Percentiles rank a stretch among this genome's conserved stretches.
Evolutionary conservation across 2,329 filamentous ascomycete genomes (phyloP).

Genomic region (Furcasterigmium furcatum): DNA sequence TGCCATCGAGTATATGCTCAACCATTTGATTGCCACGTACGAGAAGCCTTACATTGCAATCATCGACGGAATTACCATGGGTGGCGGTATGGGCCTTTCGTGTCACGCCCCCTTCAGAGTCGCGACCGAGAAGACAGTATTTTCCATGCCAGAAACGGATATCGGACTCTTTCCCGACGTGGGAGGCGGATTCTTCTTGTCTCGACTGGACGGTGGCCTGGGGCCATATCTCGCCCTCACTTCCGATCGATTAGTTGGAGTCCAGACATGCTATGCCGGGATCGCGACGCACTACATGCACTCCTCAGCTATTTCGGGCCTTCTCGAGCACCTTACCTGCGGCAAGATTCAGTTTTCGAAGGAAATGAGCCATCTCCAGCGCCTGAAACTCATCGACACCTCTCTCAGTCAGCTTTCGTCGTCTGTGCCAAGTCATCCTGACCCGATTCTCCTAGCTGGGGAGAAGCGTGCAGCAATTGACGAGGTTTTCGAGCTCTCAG

Average conservation of each 20-base stretch:
- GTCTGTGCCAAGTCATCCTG: no score
- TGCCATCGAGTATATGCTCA: slow-evolving; percentile 89
- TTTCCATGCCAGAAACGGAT: slow-evolving; percentile 97
- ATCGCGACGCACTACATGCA: slow-evolving; percentile 96
- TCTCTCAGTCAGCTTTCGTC: no score
- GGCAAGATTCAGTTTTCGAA: no score
- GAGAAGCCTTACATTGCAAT: slow-evolving; percentile 89
- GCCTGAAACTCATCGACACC: no score
- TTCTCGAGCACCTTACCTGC: no score
- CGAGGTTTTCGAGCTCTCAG: no score
- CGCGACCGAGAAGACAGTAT: slow-evolving; percentile 90
- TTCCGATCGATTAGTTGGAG: slow-evolving; percentile 76
- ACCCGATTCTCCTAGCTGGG: no score
- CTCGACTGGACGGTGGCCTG: slow-evolving; percentile 78
- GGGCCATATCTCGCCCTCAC: slow-evolving; percentile 94
- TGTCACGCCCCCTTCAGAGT: slow-evolving; percentile 95
- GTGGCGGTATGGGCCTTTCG: slow-evolving; percentile 90
- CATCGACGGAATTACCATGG: slow-evolving; percentile 99
- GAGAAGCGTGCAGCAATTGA: no score
- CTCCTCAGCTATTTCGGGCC: no score
- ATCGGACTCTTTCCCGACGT: slow-evolving; percentile 99
- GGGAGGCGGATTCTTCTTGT: slow-evolving; percentile 92
- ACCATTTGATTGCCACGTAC: slow-evolving; percentile 94
- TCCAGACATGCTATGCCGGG: slow-evolving; percentile 85
- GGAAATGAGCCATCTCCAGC: no score